These are phyloP conservation scores for Fusarium miscanthi DNA, from an alignment of 2,329 filamentous ascomycete species.

Conservation along the genomic window DNA sequence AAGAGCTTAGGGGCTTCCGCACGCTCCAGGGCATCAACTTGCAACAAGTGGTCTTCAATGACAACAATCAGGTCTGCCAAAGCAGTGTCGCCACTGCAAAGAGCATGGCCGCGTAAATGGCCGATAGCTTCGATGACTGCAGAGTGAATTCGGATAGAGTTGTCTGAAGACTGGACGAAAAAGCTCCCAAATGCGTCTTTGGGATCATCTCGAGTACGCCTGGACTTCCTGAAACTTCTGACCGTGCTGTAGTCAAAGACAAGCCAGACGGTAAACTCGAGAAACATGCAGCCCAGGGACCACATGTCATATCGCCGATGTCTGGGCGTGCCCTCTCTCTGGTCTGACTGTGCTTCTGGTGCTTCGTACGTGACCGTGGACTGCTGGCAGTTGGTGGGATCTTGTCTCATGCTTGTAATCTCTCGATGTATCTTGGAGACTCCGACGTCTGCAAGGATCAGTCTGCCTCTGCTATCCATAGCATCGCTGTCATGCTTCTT, in stretches of 20 bases:
- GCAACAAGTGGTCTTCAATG: background rate
- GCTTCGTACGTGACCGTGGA: slow-evolving; percentile 28
- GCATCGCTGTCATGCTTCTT: background rate
- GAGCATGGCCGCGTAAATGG: background rate
- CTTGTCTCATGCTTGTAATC: slow-evolving; percentile 12
- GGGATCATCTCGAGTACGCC: slow-evolving; percentile 1
- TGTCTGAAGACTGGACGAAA: background rate
- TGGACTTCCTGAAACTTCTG: background rate
- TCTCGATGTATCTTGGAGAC: slow-evolving; percentile 23
- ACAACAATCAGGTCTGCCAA: slow-evolving; percentile 3
- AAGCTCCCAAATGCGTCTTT: slow-evolving; percentile 12
- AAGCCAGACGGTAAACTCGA: slow-evolving; percentile 33
- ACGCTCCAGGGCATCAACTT: background rate
- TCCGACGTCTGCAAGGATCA: slow-evolving; percentile 33
- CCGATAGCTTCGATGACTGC: slow-evolving; percentile 1
- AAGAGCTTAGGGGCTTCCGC: background rate
- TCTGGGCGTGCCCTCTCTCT: background rate
- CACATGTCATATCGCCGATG: slow-evolving; percentile 28
- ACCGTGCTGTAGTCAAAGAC: slow-evolving; percentile 2
- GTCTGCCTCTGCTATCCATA: background rate
- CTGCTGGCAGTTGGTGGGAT: slow-evolving; percentile 8
- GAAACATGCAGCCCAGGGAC: slow-evolving; percentile 32
- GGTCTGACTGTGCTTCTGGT: slow-evolving; percentile 16
- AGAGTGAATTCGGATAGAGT: background rate
- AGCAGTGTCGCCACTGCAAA: background rate